These are phyloP conservation scores for Croton setiger DNA, from an alignment of 441 rosid species.

Conservation along the genomic window DNA sequence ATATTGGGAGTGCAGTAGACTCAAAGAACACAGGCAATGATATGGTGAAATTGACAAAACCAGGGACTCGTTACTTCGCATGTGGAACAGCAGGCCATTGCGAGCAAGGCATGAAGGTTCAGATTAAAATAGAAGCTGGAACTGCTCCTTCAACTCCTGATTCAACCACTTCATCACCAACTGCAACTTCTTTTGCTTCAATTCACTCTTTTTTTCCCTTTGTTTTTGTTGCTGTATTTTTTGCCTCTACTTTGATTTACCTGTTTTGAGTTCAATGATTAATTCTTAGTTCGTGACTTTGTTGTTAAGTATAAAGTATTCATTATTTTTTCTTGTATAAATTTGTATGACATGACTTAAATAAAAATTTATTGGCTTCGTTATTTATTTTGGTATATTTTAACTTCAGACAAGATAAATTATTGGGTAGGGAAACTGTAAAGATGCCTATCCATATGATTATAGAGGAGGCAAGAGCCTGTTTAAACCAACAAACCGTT, in stretches of 20 bases:
- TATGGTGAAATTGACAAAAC: constrained; percentile 57
- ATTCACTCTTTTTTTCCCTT: constrained; percentile 12
- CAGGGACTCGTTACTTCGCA: constrained; percentile 75
- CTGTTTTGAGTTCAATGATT: constrained; percentile 1
- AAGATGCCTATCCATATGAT: no score
- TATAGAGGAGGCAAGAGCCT: no score
- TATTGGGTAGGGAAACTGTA: no score
- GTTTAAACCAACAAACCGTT: no score
- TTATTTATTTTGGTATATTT: no score
- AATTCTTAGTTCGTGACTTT: no score
- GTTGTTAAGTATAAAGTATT: no score
- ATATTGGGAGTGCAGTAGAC: constrained; percentile 56
- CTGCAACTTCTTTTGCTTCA: constrained; percentile 21
- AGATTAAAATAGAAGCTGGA: constrained; percentile 52
- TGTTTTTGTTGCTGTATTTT: constrained; percentile 21
- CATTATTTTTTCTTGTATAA: no score
- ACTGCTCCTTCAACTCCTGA: constrained; percentile 50
- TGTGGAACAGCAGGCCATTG: constrained; percentile 91
- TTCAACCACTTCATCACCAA: constrained; percentile 26
- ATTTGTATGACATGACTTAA: no score
- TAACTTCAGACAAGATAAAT: no score
- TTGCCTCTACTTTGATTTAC: constrained; percentile 18
- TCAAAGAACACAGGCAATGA: constrained; percentile 69
- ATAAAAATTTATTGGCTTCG: no score
- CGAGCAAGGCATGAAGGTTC: constrained; percentile 79